Evolutionary conservation across 108 stramenopile genomes (phyloP).

Genomic region (Discostella stelligeroides): DNA sequence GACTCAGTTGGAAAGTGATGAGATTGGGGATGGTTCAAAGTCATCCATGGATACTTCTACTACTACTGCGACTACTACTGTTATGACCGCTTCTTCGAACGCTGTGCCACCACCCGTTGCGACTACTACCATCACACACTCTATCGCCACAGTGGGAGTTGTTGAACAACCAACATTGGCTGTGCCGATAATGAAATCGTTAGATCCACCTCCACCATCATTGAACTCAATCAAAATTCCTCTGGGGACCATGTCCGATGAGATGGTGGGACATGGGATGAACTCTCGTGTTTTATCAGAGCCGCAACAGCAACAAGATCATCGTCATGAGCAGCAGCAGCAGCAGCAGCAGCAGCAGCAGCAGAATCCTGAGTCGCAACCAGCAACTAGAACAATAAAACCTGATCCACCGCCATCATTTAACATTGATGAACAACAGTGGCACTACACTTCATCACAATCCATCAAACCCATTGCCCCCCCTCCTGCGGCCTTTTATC

Average conservation of each 20-base stretch:
- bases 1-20: slow-evolving; percentile 25
- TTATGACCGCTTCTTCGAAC: no score
- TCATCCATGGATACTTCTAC: no score
- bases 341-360: not conserved
- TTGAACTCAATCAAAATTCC: slow-evolving; percentile 36
- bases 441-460: slow-evolving; percentile 2
- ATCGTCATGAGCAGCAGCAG: slow-evolving; percentile 6
- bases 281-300: slow-evolving; percentile 13
- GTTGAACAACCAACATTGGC: slow-evolving; percentile 11
- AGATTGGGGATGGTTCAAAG: not conserved
- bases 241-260: not conserved
- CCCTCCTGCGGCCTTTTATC: not conserved
- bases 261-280: slow-evolving; percentile 30
- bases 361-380: not conserved
- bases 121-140: no score
- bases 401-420: slow-evolving; percentile 57
- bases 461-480: slow-evolving; percentile 20
- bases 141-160: slow-evolving; percentile 27
- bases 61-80: no score
- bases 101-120: no score
- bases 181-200: slow-evolving; percentile 33
- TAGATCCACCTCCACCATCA: slow-evolving; percentile 49
- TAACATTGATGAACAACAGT: slow-evolving; percentile 41
- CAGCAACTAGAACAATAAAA: not conserved
- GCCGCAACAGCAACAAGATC: slow-evolving; percentile 25